Conservation (phyloP, 2,329 filamentous ascomycete species). For the Trichoderma harzianum region DNA sequence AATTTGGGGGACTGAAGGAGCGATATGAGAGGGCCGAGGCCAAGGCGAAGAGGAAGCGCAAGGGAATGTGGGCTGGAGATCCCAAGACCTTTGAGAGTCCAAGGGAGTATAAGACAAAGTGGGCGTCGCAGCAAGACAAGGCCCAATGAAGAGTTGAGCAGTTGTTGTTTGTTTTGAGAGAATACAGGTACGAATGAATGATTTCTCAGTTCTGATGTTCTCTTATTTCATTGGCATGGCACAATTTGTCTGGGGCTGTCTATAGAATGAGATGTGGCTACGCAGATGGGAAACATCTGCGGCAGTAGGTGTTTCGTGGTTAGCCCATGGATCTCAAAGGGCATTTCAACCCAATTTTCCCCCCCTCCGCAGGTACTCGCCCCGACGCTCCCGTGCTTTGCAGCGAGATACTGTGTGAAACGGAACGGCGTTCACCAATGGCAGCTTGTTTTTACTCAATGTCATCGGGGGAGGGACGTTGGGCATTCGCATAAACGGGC, state of each 20-base stretch:
- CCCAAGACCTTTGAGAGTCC: slow-evolving; percentile 72
- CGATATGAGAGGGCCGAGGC: slow-evolving; percentile 65
- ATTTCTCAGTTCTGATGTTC: background rate
- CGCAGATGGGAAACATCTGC: background rate
- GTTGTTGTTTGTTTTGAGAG: background rate
- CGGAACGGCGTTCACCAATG: background rate
- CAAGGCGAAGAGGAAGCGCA: slow-evolving; percentile 60
- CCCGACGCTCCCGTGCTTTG: background rate
- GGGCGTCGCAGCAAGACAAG: slow-evolving; percentile 24
- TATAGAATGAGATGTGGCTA: background rate
- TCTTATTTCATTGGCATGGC: too few species aligned
- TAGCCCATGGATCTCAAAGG: background rate
- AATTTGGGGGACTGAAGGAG: slow-evolving; percentile 72
- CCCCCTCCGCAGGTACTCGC: background rate
- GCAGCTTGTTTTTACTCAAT: background rate
- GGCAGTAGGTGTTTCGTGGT: slow-evolving; percentile 2
- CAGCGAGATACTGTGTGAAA: background rate
- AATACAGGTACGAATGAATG: background rate
- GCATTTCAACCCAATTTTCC: background rate
- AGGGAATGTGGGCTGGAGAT: slow-evolving; percentile 73
- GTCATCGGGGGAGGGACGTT: background rate
- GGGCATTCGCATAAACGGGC: background rate
- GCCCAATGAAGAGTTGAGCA: background rate
- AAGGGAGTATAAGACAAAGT: slow-evolving; percentile 72
- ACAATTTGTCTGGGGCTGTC: background rate